phyloP scores from a whole-genome alignment of 768 basidiomycete genomes.

The Pleurotus salmoneostramineus region DNA sequence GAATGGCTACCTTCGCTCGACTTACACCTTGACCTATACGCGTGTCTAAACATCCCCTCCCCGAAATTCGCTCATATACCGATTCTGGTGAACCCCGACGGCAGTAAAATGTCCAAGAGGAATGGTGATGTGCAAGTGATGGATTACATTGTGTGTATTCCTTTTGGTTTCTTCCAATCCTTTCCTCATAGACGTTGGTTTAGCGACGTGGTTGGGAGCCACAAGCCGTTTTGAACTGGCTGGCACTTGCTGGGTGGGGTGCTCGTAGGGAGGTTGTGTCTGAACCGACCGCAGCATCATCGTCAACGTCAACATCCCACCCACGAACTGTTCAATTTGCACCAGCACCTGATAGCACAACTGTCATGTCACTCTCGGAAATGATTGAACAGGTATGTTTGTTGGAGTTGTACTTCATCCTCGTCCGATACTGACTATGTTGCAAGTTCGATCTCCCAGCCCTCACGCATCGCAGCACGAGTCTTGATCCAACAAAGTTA shows the following conservation, averaged over 20 bases:
- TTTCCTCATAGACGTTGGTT: not conserved
- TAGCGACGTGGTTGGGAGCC: conserved; percentile 91
- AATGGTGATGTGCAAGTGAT: conserved; percentile 85
- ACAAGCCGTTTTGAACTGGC: conserved; percentile 85
- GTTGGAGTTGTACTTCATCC: not conserved
- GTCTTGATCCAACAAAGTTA: conserved; percentile 76
- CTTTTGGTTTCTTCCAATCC: not conserved
- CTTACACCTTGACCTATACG: conserved; percentile 87
- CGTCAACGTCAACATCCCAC: conserved; percentile 9
- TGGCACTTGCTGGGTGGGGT: conserved; percentile 94
- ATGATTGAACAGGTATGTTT: conserved; percentile 51
- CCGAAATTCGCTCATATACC: conserved; percentile 93
- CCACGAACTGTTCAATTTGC: conserved; percentile 12
- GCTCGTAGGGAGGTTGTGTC: conserved; percentile 34
- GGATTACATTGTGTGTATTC: conserved; percentile 70
- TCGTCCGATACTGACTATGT: not conserved
- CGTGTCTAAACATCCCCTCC: conserved; percentile 61
- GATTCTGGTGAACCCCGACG: conserved; percentile 84
- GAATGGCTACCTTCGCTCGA: conserved; percentile 97
- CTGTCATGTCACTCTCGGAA: conserved; percentile 61
- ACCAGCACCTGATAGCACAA: conserved; percentile 62
- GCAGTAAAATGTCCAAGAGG: conserved; percentile 93
- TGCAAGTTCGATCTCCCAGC: conserved; percentile 70
- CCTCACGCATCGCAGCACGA: conserved; percentile 80
- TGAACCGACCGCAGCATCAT: conserved; percentile 15